Percentiles rank a stretch among this genome's conserved stretches.
These are phyloP conservation scores for Colletotrichum chrysophilum DNA, from an alignment of 2,329 filamentous ascomycete genomes.

Conservation along the genomic window DNA sequence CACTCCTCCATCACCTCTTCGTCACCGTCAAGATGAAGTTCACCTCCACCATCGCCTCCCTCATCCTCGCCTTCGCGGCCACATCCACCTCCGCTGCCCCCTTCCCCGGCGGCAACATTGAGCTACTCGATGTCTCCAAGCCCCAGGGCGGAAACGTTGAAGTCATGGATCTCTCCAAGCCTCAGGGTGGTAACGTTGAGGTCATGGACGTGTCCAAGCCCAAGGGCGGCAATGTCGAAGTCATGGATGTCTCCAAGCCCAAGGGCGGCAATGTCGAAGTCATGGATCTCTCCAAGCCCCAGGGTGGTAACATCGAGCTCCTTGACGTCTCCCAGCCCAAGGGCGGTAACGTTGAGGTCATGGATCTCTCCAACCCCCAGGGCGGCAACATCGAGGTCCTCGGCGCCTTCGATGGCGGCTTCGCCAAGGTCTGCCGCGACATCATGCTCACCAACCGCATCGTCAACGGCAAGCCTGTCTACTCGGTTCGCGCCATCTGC, in stretches of 20 bases:
- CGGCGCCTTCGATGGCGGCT: neutral
- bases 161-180: neutral
- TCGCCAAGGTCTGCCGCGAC: constrained; percentile 1
- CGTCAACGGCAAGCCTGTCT: neutral
- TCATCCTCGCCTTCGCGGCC: neutral
- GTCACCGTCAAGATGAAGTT: constrained; percentile 6
- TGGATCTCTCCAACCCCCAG: neutral
- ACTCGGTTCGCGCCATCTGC: constrained; percentile 7
- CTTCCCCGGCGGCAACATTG: neutral
- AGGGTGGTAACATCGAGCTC: neutral
- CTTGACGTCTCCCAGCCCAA: neutral
- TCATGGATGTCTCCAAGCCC: neutral
- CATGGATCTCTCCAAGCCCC: neutral
- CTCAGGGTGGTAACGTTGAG: neutral
- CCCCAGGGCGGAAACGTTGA: neutral
- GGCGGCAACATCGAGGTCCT: neutral
- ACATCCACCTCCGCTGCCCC: neutral
- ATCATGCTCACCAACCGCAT: neutral
- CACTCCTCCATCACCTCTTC: neutral
- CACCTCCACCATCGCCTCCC: neutral
- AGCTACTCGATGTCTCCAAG: neutral
- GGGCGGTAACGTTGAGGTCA: neutral
- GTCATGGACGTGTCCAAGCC: neutral
- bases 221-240: neutral
- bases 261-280: neutral